These are phyloP conservation scores for Xylariaceae sp. DNA, from an alignment of 2,329 filamentous ascomycete species.

Conservation along the genomic window DNA sequence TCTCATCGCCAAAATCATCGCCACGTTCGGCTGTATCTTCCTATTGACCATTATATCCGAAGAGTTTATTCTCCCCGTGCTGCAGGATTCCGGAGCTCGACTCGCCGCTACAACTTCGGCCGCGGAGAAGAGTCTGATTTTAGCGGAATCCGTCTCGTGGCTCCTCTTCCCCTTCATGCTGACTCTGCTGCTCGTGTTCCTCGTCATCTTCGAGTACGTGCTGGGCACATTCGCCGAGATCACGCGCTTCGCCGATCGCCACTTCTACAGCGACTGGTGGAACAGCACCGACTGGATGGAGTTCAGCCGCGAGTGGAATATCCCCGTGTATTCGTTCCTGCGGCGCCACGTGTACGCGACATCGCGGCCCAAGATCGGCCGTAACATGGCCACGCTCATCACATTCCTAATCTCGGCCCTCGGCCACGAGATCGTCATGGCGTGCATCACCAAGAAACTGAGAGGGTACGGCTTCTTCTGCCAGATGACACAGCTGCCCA, in stretches of 20 bases:
- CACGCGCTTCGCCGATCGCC: slow-evolving; percentile 85
- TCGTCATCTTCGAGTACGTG: slow-evolving; percentile 97
- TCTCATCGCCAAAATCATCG: slow-evolving; percentile 78
- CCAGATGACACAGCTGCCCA: slow-evolving; percentile 95
- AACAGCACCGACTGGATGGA: slow-evolving; percentile 87
- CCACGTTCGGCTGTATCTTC: slow-evolving; percentile 95
- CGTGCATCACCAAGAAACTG: slow-evolving; percentile 95
- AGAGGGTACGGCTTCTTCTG: slow-evolving; percentile 89
- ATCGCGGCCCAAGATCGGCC: slow-evolving; percentile 70
- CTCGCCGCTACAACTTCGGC: slow-evolving; percentile 44
- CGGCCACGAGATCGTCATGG: slow-evolving; percentile 94
- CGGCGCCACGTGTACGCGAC: slow-evolving; percentile 91
- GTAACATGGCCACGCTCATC: slow-evolving; percentile 73
- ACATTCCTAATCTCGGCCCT: slow-evolving; percentile 88
- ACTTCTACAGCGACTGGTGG: slow-evolving; percentile 83
- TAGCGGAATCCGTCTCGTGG: slow-evolving; percentile 85
- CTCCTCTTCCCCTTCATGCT: slow-evolving; percentile 97
- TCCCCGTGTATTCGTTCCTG: slow-evolving; percentile 95
- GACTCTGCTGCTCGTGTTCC: slow-evolving; percentile 89
- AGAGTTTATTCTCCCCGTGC: slow-evolving; percentile 90
- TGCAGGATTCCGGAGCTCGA: slow-evolving; percentile 62
- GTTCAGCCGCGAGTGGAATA: slow-evolving; percentile 94
- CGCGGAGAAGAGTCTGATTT: slow-evolving; percentile 69
- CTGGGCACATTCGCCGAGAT: slow-evolving; percentile 93
- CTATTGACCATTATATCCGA: slow-evolving; percentile 86